Conservation (phyloP, 441 rosid genomes). For the Adansonia gregorii region DNA sequence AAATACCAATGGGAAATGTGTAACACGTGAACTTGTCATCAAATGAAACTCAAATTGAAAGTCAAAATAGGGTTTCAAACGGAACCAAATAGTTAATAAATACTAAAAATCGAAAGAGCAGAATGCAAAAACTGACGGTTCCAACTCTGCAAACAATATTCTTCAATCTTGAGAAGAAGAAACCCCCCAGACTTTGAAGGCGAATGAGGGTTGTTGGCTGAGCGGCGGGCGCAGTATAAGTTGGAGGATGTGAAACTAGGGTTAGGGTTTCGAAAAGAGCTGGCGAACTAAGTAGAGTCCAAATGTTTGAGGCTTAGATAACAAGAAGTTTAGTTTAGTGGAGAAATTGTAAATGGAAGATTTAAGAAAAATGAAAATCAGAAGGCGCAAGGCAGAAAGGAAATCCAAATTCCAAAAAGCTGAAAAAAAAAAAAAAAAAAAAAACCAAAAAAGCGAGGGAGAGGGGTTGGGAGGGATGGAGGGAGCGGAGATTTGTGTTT, state of each 20-base stretch:
- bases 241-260: not conserved
- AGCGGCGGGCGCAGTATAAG: not conserved
- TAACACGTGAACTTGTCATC: not conserved
- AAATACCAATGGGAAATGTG: not conserved
- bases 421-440: too few relatives aligned
- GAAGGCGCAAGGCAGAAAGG: too few relatives aligned
- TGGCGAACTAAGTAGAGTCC: not conserved
- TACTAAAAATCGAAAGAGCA: not conserved
- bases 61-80: not conserved
- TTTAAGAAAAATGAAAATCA: not conserved
- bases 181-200: not conserved
- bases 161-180: not conserved
- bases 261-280: slow-evolving; percentile 16
- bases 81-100: not conserved
- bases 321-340: not conserved
- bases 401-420: not conserved
- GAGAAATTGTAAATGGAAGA: not conserved
- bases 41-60: not conserved
- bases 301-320: not conserved
- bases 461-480: too few relatives aligned
- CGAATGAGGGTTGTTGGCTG: not conserved
- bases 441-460: too few relatives aligned
- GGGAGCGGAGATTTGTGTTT: too few relatives aligned
- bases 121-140: slow-evolving; percentile 13
- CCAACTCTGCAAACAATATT: not conserved